phyloP scores from a whole-genome alignment of 768 basidiomycete species.

The Omphalotus guepiniiformis region DNA sequence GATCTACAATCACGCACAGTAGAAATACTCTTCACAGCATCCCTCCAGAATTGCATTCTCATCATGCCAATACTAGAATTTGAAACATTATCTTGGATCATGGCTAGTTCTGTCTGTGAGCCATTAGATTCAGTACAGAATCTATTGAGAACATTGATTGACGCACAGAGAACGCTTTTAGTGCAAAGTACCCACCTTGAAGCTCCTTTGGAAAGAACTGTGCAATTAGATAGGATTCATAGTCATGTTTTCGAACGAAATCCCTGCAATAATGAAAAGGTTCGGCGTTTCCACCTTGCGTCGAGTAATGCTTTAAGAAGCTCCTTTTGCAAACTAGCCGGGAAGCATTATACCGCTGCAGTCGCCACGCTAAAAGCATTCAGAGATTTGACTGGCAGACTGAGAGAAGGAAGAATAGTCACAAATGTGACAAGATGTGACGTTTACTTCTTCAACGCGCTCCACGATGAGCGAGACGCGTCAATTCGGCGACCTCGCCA shows the following conservation, averaged over 20 bases:
- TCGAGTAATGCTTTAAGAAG: not conserved
- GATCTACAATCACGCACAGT: constrained; percentile 41
- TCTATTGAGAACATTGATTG: not conserved
- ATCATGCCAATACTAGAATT: constrained; percentile 74
- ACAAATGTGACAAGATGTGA: not conserved
- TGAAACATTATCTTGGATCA: constrained; percentile 71
- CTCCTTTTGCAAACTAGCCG: not conserved
- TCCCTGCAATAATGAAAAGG: constrained; percentile 64
- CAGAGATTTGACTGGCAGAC: not conserved
- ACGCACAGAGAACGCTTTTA: constrained; percentile 83
- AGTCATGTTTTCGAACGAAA: constrained; percentile 75
- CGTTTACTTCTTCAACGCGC: not conserved
- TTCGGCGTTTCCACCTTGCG: constrained; percentile 22
- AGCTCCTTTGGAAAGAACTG: constrained; percentile 67
- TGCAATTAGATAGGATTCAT: constrained; percentile 70
- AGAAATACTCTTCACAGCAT: constrained; percentile 64
- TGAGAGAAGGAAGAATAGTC: not conserved
- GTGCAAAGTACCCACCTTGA: constrained; percentile 67
- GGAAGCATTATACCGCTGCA: not conserved
- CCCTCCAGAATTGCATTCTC: constrained; percentile 85
- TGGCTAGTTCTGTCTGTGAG: constrained; percentile 56
- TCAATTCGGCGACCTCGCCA: constrained; percentile 82
- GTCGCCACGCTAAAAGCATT: not conserved
- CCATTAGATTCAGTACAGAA: not conserved
- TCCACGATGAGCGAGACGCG: constrained; percentile 28